Evolutionary conservation across 306 rosid genomes (phyloP), one percentile per base, ranked within the genome.

Genomic region (Prunus dulcis): DNA sequence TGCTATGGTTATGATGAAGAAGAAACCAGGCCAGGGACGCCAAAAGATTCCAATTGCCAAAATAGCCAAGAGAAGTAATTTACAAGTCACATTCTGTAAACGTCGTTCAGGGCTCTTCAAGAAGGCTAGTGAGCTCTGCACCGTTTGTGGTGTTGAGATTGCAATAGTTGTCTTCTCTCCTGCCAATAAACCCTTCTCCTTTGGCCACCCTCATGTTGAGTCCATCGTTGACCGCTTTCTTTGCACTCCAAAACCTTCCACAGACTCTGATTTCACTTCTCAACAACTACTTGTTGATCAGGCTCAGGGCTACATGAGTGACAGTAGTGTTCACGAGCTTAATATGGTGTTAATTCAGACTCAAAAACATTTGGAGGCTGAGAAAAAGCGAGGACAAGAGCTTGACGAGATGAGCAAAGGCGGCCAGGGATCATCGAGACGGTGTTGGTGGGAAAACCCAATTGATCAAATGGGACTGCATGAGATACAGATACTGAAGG

Each of bases 101-200:
- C 88, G 93, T 3, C 88, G 92, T 4, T 89, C 92, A 0, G 97
- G 97, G 0, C 65, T 91, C 1, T 91, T 91, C 84, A 91, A 91
- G 75, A 91, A 91, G 32, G 92, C 92, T 0, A 86, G 97, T 27
- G 94, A 89, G 32, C 89, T 91, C 51, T 89, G 93, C 80, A 91
- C 93, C 8, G 86, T 91, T 3, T 91, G 92, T 28, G 97, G 93
- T 0, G 93, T 83, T 2, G 87, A 91, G 55, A 76, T 87, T 19
- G 92, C 87, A 1, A 87, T 91, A 0, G 69, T 91, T 0, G 93
- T 83, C 22, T 91, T 91, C 77, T 91, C 92, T 20, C 96, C 93
- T 0, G 93, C 93, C 0, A 78, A 84, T 0, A 91, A 91, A 73
- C 89, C 89, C 19, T 91, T 89, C 73, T 84, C 92, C 11, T 91